phyloP scores from a whole-genome alignment of 192 early-diverging fungal species.

The Lobulomyces angularis region DNA sequence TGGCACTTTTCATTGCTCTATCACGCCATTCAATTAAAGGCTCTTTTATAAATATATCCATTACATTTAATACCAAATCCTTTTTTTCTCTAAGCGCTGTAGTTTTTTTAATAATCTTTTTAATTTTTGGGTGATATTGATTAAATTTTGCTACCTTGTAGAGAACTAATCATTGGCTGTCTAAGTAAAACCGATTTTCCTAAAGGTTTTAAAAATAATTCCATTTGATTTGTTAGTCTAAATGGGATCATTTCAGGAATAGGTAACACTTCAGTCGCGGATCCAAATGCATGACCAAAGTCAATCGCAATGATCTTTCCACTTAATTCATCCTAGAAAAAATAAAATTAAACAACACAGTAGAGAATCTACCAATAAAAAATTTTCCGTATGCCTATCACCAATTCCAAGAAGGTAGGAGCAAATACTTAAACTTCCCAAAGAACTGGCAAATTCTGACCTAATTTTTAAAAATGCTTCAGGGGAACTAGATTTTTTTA shows the following conservation, averaged over 20 bases:
- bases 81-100: constrained; percentile 44
- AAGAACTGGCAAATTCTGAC: constrained; percentile 51
- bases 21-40: constrained; percentile 73
- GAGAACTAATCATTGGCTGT: constrained; percentile 53
- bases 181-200: constrained; percentile 52
- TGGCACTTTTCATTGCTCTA: constrained; percentile 44
- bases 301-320: constrained; percentile 64
- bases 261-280: constrained; percentile 61
- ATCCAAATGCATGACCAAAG: constrained; percentile 77
- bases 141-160: constrained; percentile 26
- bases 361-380: constrained; percentile 33
- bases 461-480: constrained; percentile 61
- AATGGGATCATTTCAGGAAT: constrained; percentile 70
- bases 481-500: constrained; percentile 48
- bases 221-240: constrained; percentile 56
- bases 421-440: constrained; percentile 57
- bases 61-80: constrained; percentile 54
- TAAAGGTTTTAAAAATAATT: constrained; percentile 49
- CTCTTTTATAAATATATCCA: constrained; percentile 73
- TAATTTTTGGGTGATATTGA: constrained; percentile 38
- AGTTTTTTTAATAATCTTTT: too few species aligned
- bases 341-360: background rate
- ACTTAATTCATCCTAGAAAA: too few species aligned
- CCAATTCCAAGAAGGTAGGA: constrained; percentile 68
- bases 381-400: constrained; percentile 70